These are phyloP conservation scores for Coniferiporia weirii DNA, from an alignment of 1,284 basidiomycete genomes.

Conservation along the genomic window DNA sequence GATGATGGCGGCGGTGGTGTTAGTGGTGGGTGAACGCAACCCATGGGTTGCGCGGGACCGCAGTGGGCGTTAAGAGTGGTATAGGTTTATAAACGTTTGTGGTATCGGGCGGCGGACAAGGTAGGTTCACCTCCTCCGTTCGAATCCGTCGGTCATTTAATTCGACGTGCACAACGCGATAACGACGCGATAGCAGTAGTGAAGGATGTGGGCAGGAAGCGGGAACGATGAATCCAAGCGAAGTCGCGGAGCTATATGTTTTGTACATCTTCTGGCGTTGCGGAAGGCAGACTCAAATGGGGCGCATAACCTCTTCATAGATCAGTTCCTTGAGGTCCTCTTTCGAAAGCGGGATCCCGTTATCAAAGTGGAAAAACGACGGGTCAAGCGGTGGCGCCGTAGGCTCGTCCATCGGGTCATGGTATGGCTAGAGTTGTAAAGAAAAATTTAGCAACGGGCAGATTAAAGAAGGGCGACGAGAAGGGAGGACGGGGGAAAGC, in stretches of 20 bases:
- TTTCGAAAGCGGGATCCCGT: slow-evolving; percentile 59
- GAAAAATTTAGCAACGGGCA: no score
- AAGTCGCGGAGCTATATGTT: background rate
- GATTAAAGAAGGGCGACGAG: slow-evolving; percentile 1
- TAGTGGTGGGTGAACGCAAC: no score
- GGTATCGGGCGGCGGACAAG: background rate
- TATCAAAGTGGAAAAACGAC: slow-evolving; percentile 88
- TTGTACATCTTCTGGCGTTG: background rate
- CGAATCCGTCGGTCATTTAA: background rate
- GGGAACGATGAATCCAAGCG: background rate
- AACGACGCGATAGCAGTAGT: background rate
- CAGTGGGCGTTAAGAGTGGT: background rate
- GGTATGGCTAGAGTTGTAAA: slow-evolving; percentile 58
- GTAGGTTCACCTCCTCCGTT: background rate
- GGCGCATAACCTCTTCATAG: slow-evolving; percentile 26
- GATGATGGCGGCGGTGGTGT: no score
- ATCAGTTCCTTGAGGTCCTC: slow-evolving; percentile 54
- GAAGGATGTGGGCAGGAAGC: background rate
- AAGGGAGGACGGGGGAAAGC: slow-evolving; percentile 10
- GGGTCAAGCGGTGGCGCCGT: slow-evolving; percentile 75
- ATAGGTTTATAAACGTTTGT: background rate
- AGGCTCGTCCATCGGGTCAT: slow-evolving; percentile 87
- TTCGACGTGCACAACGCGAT: background rate
- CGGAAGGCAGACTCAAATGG: background rate
- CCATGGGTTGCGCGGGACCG: background rate